These are phyloP conservation scores for Didymella pomorum DNA, from an alignment of 2,329 filamentous ascomycete species.

Conservation along the genomic window DNA sequence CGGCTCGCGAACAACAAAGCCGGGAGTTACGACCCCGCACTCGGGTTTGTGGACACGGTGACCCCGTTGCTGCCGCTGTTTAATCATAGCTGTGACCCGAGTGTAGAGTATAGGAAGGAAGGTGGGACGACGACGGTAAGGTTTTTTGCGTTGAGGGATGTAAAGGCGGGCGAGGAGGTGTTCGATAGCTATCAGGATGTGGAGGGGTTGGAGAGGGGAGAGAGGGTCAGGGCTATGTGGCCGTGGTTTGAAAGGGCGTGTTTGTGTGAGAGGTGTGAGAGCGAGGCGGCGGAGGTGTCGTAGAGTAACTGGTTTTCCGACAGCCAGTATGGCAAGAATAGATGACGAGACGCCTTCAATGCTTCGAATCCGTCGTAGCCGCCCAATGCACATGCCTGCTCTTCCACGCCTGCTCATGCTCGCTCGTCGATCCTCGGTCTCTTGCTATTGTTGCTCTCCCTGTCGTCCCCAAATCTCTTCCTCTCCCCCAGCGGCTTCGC, in stretches of 20 bases:
- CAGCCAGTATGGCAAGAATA: too few relatives aligned
- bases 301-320: too few relatives aligned
- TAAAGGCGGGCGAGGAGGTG: conserved; percentile 19
- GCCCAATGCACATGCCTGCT: conserved; percentile 20
- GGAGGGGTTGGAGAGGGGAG: background rate
- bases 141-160: conserved; percentile 21
- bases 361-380: conserved; percentile 12
- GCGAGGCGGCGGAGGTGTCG: conserved; percentile 2
- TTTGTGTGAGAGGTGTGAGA: conserved; percentile 20
- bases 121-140: conserved; percentile 20
- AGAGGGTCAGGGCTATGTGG: conserved; percentile 22
- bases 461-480: conserved; percentile 54
- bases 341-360: too few relatives aligned
- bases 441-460: conserved; percentile 56
- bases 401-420: background rate
- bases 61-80: conserved; percentile 42
- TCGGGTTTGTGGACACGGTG: conserved; percentile 40
- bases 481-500: conserved; percentile 73
- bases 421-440: conserved; percentile 51
- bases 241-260: conserved; percentile 28
- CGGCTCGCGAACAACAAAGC: conserved; percentile 48
- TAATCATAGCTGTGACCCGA: conserved; percentile 47
- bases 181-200: conserved; percentile 29
- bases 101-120: conserved; percentile 30
- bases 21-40: conserved; percentile 29